Conservation (phyloP, 2,329 filamentous ascomycete genomes). For the Hymenoscyphus fructigenus region DNA sequence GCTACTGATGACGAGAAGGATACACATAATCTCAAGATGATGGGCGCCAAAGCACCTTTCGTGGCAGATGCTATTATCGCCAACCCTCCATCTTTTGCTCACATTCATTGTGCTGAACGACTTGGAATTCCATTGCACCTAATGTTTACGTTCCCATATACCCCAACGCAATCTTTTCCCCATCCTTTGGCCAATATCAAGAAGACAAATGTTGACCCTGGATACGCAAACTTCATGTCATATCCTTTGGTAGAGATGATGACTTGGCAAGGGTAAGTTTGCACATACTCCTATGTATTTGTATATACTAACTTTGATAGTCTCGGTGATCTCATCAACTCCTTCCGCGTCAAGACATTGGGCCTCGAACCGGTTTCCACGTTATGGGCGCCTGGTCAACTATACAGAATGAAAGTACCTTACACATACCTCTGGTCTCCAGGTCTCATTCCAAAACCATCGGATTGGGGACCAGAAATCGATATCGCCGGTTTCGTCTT, state of each 20-base stretch:
- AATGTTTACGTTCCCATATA: conserved; percentile 88
- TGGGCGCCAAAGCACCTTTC: conserved; percentile 61
- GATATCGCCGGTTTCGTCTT: conserved; percentile 80
- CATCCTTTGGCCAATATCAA: conserved; percentile 78
- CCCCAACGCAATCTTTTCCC: conserved; percentile 67
- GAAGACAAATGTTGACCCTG: conserved; percentile 67
- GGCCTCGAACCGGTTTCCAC: conserved; percentile 72
- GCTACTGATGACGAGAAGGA: conserved; percentile 68
- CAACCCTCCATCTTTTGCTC: conserved; percentile 76
- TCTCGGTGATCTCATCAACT: conserved; percentile 74
- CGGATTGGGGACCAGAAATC: conserved; percentile 68
- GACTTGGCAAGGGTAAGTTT: conserved; percentile 74
- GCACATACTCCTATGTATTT: background rate
- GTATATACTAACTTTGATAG: conserved; percentile 30
- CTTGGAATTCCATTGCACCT: conserved; percentile 75
- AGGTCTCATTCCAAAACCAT: conserved; percentile 63
- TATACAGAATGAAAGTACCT: conserved; percentile 72
- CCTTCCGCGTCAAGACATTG: conserved; percentile 68
- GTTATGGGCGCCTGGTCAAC: conserved; percentile 72
- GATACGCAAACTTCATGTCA: conserved; percentile 76
- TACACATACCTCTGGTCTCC: conserved; percentile 74
- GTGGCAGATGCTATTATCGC: conserved; percentile 81
- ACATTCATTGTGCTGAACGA: conserved; percentile 77
- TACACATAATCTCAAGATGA: conserved; percentile 60
- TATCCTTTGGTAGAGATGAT: conserved; percentile 82